Conservation (phyloP, 495 filamentous ascomycete species). For the Penicillium flavigenum region DNA sequence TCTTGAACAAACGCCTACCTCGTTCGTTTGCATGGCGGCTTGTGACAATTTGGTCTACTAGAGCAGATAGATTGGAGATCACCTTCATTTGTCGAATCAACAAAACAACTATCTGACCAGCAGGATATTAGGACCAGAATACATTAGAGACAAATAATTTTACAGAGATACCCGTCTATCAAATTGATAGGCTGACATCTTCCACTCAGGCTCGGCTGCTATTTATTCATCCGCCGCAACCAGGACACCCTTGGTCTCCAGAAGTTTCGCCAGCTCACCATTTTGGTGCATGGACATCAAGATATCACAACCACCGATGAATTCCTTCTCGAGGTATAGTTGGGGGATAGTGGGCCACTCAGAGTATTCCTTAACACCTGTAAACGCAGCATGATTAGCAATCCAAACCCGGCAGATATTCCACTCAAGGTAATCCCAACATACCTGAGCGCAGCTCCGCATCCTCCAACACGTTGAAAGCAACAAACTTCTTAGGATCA, state of each 20-base stretch:
- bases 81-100: neutral
- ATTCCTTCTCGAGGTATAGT: slow-evolving; percentile 91
- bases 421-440: slow-evolving; percentile 18
- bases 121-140: slow-evolving; percentile 18
- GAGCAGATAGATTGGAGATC: neutral
- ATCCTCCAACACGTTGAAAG: slow-evolving; percentile 95
- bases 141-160: slow-evolving; percentile 17
- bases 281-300: slow-evolving; percentile 97
- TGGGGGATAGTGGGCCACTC: slow-evolving; percentile 99
- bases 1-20: neutral
- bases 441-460: slow-evolving; percentile 79
- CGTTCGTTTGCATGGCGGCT: slow-evolving; percentile 1
- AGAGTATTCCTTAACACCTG: slow-evolving; percentile 97
- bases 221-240: slow-evolving; percentile 51
- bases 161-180: slow-evolving; percentile 18
- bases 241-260: slow-evolving; percentile 87
- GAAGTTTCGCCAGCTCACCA: slow-evolving; percentile 84
- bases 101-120: slow-evolving; percentile 10
- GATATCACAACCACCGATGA: slow-evolving; percentile 96
- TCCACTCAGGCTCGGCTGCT: slow-evolving; percentile 7
- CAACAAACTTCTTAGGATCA: slow-evolving; percentile 92
- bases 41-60: neutral
- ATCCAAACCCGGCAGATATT: neutral
- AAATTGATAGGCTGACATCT: slow-evolving; percentile 2
- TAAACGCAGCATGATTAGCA: slow-evolving; percentile 6